Conservation (phyloP, 495 filamentous ascomycete species). For the Penicillium ucsense region DNA sequence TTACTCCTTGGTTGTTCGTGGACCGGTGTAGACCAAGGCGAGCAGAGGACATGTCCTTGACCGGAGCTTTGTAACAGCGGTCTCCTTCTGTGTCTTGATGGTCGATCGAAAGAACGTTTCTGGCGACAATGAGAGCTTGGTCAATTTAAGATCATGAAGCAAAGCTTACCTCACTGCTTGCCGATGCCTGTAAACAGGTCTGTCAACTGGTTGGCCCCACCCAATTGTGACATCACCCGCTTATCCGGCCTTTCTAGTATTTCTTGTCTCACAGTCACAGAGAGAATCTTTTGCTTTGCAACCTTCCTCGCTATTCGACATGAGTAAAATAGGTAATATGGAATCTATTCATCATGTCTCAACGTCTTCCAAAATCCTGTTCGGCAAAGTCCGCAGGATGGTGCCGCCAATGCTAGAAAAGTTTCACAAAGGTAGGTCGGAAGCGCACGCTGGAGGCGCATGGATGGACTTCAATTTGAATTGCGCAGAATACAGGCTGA, state of each 20-base stretch:
- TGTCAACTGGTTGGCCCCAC: constrained; percentile 16
- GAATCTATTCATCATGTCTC: constrained; percentile 41
- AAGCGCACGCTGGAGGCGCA: too few species aligned
- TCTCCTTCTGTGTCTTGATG: too few species aligned
- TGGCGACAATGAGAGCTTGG: too few species aligned
- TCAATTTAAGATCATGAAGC: too few species aligned
- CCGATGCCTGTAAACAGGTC: neutral
- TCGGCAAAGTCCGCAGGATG: constrained; percentile 78
- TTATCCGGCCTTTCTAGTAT: constrained; percentile 1
- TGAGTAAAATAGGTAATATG: constrained; percentile 12
- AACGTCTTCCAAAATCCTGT: constrained; percentile 56
- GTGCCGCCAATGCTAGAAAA: constrained; percentile 90
- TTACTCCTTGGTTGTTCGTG: too few species aligned
- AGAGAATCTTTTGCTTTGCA: neutral
- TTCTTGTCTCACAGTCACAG: constrained; percentile 8
- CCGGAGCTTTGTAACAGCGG: too few species aligned
- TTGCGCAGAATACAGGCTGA: too few species aligned
- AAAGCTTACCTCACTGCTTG: too few species aligned
- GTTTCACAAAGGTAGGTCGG: constrained; percentile 80
- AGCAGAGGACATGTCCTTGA: too few species aligned
- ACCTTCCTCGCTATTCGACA: neutral
- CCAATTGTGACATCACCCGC: constrained; percentile 35
- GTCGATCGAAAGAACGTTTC: too few species aligned
- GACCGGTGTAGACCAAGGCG: too few species aligned
- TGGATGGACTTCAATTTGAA: too few species aligned